Base-by-base conservation (phyloP, 169 alveolate genomes). In the Miamiensis avidus region DNA sequence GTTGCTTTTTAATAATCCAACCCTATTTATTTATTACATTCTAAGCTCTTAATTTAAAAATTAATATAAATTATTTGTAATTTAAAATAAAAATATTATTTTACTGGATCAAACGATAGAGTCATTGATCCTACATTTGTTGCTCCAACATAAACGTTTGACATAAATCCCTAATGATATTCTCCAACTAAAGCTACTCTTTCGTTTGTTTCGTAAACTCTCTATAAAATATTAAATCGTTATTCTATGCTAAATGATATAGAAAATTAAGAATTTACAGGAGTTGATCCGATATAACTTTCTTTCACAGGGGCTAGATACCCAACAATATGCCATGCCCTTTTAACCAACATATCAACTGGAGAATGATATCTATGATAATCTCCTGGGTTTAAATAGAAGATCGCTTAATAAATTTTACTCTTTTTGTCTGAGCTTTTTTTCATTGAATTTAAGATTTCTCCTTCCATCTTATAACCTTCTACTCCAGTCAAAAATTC, bases 351-450 rank as follows among this genome's bases (percentile, higher is more conserved):
- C 76, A 92, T 91, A 65, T 95, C 83, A 29, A 95, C 82, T 28
- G 99, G 99, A 4, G 97, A 90, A 88, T 97, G 98, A 89, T 93
- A 97, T 78, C 98, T 91, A 83, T 97, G 99, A 86, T 96, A 97
- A 88, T 97, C 97, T 31, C 96, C 93, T 29, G 99, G 99, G 64
- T 96, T 93, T 65, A 97, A 91, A 88, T 97, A 97, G 74, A 97
- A 78, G 29, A 87, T 93, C 28, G 88, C 88, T 75, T 86, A 94
- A 74, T 87, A 88, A 0, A 95, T 79, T 32, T 88, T 88, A 49
- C 82, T 90, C 74, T 89, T 89, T 77, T 84, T 86, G 49, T 89
- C 81, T 85, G 78, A 79, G 69, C 81, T 77, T 77, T 72, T 75
- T 33, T 88, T 89, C 84, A 31, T 82, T 32, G 32, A 83, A 31